Conservation (phyloP, 106 monocot species). For the Dactylorhiza incarnata region DNA sequence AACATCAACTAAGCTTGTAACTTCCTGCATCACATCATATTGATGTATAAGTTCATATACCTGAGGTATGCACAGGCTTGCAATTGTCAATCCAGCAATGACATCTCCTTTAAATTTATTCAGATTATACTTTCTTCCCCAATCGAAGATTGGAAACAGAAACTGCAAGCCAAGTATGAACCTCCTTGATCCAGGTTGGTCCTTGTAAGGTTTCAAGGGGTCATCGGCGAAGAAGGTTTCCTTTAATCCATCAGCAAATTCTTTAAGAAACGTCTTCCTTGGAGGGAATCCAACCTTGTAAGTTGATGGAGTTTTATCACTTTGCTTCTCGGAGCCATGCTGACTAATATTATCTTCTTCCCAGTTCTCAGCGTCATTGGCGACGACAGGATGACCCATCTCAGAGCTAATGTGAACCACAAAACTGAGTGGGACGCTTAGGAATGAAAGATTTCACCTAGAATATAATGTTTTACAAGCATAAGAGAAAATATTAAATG, state of each 20-base stretch:
- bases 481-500: background rate
- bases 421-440: background rate
- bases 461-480: background rate
- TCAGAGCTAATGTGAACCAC: background rate
- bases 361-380: background rate
- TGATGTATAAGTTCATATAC: slow-evolving; percentile 8
- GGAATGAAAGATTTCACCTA: background rate
- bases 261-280: slow-evolving; percentile 17
- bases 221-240: slow-evolving; percentile 57
- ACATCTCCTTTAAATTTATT: slow-evolving; percentile 49
- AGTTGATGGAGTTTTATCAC: slow-evolving; percentile 3
- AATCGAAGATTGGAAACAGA: slow-evolving; percentile 58
- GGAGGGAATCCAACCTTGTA: slow-evolving; percentile 38
- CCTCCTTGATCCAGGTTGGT: slow-evolving; percentile 36
- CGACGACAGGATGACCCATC: background rate
- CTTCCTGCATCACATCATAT: background rate
- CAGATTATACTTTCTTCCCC: slow-evolving; percentile 49
- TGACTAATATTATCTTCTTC: slow-evolving; percentile 5
- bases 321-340: background rate
- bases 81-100: slow-evolving; percentile 69
- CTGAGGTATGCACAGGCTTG: slow-evolving; percentile 75
- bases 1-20: background rate
- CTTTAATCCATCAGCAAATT: slow-evolving; percentile 27
- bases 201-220: slow-evolving; percentile 42
- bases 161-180: slow-evolving; percentile 35